Base-by-base conservation (phyloP, 2,329 filamentous ascomycete genomes). In the Apiospora phragmitis region DNA sequence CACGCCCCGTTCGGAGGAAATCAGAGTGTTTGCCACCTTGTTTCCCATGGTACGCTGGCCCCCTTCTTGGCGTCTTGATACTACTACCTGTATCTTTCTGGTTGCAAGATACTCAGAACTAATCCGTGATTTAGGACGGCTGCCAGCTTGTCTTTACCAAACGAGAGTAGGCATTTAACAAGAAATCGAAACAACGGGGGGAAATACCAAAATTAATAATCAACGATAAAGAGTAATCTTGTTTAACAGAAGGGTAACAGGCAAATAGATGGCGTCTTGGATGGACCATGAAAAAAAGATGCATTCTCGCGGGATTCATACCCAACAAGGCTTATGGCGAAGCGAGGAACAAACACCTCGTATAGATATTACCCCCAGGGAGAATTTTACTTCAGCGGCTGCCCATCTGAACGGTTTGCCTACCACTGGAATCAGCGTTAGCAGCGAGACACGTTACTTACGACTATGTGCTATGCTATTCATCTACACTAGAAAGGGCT, bases 1-100 rank as follows among this genome's bases (percentile, higher is more conserved):
- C 4, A 88, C 86, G 1, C 74, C 76, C 0, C 78, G 72, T 29
- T 87, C 85, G 0, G 86, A 88, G 71, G 83, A 87, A 75, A 87
- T 88, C 41, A 78, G 79, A 42, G 85, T 87, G 0, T 86, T 86
- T 81, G 85, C 85, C 0, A 85, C 83, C 0, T 65, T 86, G 4
- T 86, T 86, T 68, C 84, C 85, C 55, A 62, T 62, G 55, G 55
- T 62, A 38, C 21, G 55, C 38, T 84, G 83, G 84, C 85, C 86
- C 77, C 73, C 83, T 79, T 26, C 0, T 38, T 35, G 8, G 3
- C 32, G 18, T 7, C 18, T 6, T 41, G 1, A 45, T 21, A 1
- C 21, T n/a, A 11, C 3, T 35, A 24, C 14, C 18, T 12, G 9
- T 12, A 45, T 35, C 45, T 51, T 6, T 29, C 5, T 1, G 21